Percentiles rank a stretch among this genome's conserved stretches.
phyloP scores from a whole-genome alignment of 169 alveolate genomes.

The Cryptosporidium andersoni region DNA sequence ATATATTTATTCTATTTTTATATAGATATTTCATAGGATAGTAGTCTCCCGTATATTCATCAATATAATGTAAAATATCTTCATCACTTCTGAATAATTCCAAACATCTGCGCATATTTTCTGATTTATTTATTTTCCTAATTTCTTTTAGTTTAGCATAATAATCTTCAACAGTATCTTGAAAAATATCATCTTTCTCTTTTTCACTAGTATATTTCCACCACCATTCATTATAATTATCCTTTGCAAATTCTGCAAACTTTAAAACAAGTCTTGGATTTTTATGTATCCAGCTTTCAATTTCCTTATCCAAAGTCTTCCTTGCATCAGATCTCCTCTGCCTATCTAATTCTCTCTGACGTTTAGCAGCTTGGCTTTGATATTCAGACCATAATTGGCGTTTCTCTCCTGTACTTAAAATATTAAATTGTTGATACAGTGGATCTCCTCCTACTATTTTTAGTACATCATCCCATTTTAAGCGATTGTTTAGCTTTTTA shows the following conservation, averaged over 20 bases:
- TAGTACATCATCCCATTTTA: slow-evolving; percentile 63
- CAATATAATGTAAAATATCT: slow-evolving; percentile 6
- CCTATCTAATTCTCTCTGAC: slow-evolving; percentile 56
- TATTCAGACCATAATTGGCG: slow-evolving; percentile 67
- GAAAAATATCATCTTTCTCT: slow-evolving; percentile 66
- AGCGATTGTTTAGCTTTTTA: slow-evolving; percentile 17
- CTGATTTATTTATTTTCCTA: background rate
- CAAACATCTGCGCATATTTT: background rate
- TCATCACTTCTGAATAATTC: slow-evolving; percentile 13
- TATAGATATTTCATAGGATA: background rate
- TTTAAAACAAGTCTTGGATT: slow-evolving; percentile 12
- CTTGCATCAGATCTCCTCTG: slow-evolving; percentile 34
- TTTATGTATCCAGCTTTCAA: slow-evolving; percentile 37
- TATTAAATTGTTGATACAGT: slow-evolving; percentile 19
- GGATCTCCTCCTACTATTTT: slow-evolving; percentile 45
- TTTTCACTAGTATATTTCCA: slow-evolving; percentile 45
- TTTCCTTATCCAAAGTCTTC: background rate
- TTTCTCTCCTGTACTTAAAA: slow-evolving; percentile 62
- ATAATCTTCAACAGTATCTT: slow-evolving; percentile 44
- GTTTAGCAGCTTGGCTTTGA: slow-evolving; percentile 58
- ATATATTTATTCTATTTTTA: background rate
- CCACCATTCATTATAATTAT: slow-evolving; percentile 21
- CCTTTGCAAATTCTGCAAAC: slow-evolving; percentile 37
- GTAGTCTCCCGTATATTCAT: background rate
- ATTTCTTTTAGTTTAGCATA: slow-evolving; percentile 1